Evolutionary conservation across 1,284 basidiomycete genomes (phyloP).

Genomic region (Vanrija pseudolonga): DNA sequence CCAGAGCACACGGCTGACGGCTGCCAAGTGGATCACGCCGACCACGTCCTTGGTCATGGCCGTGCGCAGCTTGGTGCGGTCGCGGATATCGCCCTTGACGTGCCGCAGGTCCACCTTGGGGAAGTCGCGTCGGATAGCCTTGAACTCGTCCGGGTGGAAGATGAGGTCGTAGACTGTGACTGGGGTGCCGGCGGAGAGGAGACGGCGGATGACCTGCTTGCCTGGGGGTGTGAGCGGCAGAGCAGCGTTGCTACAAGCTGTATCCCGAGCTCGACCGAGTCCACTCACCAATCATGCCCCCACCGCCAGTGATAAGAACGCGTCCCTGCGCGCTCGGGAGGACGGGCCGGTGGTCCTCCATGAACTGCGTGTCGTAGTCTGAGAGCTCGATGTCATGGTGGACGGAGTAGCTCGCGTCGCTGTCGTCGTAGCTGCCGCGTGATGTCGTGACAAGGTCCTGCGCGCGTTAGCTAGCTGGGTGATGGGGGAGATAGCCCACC

Average conservation of each 20-base stretch:
- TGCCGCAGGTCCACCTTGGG: slow-evolving; percentile 13
- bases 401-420: no score
- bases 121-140: slow-evolving; percentile 10
- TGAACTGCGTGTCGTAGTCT: no score
- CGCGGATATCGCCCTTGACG: slow-evolving; percentile 22
- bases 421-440: no score
- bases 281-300: background rate
- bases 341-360: no score
- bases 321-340: background rate
- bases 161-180: slow-evolving; percentile 24
- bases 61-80: slow-evolving; percentile 7
- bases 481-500: no score
- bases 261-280: no score
- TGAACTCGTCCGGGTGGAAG: slow-evolving; percentile 21
- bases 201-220: slow-evolving; percentile 22
- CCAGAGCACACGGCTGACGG: slow-evolving; percentile 25
- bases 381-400: no score
- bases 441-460: no score
- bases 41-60: slow-evolving; percentile 19
- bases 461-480: no score
- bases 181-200: slow-evolving; percentile 13
- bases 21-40: slow-evolving; percentile 29
- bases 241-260: no score
- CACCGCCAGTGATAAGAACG: background rate
- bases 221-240: slow-evolving; percentile 8